Evolutionary conservation across 768 basidiomycete genomes (phyloP), one percentile per base, ranked within the genome.

Genomic region (Rhodosporidiobolus sp.): DNA sequence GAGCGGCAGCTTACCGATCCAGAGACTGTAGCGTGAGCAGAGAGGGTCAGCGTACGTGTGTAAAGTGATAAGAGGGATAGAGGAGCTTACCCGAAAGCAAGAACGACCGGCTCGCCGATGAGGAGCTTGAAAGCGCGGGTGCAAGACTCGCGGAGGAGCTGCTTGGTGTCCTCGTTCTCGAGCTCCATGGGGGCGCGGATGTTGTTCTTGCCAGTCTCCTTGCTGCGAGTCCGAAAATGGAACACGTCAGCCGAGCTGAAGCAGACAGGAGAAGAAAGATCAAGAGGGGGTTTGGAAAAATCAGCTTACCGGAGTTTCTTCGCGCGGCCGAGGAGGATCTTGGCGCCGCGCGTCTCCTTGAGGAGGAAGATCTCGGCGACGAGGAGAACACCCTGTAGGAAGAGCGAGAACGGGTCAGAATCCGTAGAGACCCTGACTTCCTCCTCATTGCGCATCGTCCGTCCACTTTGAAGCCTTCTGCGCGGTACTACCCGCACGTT

Each of bases 331-430:
- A 63, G 52, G 19, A 78, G 76, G 19, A 78, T 70, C 70, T 77
- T 73, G 9, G 77, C 67, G 26, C 77, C 77, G 32, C 77, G 75
- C 14, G 77, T 75, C 57, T 78, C 77, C 32, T 63, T 69, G 56
- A 76, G 74, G 49, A 78, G 57, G 62, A 71, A n/a, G 45, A 77
- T 16, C 53, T 76, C 74, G 54, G 65, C 46, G 34, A 78, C 26
- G 60, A 69, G 67, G n/a, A 73, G 56, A 11, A 52, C 63, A 20
- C 67, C 67, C n/a, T 34, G 43, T 17, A n/a, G n/a, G n/a, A n/a
- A n/a, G 7, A 3, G 30, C 8, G 55, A 56, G 26, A n/a, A 19
- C 19, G 20, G 34, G 30, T 12, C 16, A 5, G 32, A 32, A 7
- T 35, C 17, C 22, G 58, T 22, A n/a, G n/a, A n/a, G n/a, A n/a